Base-by-base conservation (phyloP, 164 flowering plant species). In the Vitis labrusca region DNA sequence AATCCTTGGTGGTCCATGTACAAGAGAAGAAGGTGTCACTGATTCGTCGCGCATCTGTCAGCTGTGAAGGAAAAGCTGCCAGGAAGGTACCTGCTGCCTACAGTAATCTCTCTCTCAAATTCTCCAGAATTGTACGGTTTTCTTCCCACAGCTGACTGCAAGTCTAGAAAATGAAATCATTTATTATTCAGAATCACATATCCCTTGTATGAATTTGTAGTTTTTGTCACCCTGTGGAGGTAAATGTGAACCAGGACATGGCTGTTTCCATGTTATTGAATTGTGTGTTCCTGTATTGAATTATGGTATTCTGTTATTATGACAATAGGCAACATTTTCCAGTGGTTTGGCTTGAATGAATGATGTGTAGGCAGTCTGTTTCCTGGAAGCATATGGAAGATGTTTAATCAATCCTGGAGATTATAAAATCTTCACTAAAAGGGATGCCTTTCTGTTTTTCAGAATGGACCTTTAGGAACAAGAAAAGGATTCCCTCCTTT, bases 11-110 rank as follows among this genome's bases (percentile, higher is more conserved):
- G 58, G 74, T 76, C 32, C 62, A 71, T 68, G 79, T 72, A 16
- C 50, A 27, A 16, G 66, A 77, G 64, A 77, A 77, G 69, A 77
- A 77, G 47, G 80, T 77, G 57, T 66, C 65, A 2, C 47, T 77
- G 29, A 65, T 63, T 50, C 57, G 69, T 3, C 58, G 70, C 7
- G 7, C 44, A 57, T 29, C 76, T n/a, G 52, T 64, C 30, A n/a
- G 19, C 44, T 6, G 44, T 15, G 14, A 61, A 66, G 69, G 64
- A 53, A 37, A 6, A 37, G 19, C 61, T n/a, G 11, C 52, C 44
- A 14, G 17, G 48, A 70, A 50, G 52, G 10, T 11, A 3, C 0
- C 66, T 54, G 61, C 54, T 11, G 15, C 30, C 51, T 52, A 37
- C 37, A 61, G 44, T n/a, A 58, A 49, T 10, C 65, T 60, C 27